phyloP scores from a whole-genome alignment of 192 early-diverging fungal genomes.

The Gonapodya prolifera region DNA sequence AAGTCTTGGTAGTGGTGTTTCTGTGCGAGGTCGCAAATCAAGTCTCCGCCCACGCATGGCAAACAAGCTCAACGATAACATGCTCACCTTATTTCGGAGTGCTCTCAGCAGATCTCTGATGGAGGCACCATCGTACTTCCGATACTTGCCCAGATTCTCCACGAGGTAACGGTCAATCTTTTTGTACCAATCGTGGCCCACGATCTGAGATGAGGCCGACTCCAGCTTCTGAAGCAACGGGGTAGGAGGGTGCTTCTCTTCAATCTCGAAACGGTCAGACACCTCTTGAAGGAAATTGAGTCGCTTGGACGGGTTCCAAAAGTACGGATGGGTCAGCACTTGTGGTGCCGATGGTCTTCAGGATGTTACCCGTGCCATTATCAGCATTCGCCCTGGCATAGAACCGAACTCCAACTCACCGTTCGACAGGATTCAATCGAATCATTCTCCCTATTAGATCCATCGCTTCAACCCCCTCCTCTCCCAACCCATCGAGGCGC shows the following conservation, averaged over 20 bases:
- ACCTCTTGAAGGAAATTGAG: slow-evolving; percentile 87
- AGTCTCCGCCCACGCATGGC: neutral
- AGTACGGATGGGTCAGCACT: slow-evolving; percentile 85
- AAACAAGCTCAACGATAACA: neutral
- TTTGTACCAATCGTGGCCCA: slow-evolving; percentile 65
- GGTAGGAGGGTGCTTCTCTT: slow-evolving; percentile 59
- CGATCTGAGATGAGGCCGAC: slow-evolving; percentile 33
- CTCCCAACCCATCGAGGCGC: slow-evolving; percentile 52
- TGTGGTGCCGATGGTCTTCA: slow-evolving; percentile 60
- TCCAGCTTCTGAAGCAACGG: slow-evolving; percentile 55
- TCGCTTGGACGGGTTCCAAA: slow-evolving; percentile 77
- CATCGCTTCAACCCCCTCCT: slow-evolving; percentile 68
- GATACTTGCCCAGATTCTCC: slow-evolving; percentile 78
- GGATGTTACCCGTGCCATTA: neutral
- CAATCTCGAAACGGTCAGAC: slow-evolving; percentile 87
- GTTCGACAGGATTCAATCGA: slow-evolving; percentile 50
- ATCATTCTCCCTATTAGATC: slow-evolving; percentile 90
- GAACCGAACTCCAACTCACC: slow-evolving; percentile 20
- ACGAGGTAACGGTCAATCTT: slow-evolving; percentile 55
- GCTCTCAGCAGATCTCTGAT: slow-evolving; percentile 81
- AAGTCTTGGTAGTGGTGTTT: slow-evolving; percentile 97
- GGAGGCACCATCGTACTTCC: slow-evolving; percentile 78
- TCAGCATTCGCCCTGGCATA: neutral
- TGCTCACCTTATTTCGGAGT: slow-evolving; percentile 77
- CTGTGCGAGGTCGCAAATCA: slow-evolving; percentile 17